Evolutionary conservation across 129 eudicot genomes (phyloP), one percentile per base, ranked within the genome.

Genomic region (Flaveria bidentis): DNA sequence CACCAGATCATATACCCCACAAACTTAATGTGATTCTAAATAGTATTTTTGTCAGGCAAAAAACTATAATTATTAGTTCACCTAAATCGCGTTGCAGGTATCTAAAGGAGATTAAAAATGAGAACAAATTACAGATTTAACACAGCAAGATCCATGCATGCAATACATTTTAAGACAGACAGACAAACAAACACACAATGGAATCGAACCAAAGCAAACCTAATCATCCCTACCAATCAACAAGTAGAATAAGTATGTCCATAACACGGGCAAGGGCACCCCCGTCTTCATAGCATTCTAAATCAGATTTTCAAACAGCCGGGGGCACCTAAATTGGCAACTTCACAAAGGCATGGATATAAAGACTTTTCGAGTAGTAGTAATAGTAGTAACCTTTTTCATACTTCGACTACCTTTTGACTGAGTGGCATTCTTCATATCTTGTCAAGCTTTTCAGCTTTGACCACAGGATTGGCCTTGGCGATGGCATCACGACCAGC

Each of bases 361-460:
- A 79, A 60, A 80, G 49, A 79, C 78, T 53, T 73, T 80, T 80
- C 56, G 44, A 71, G 82, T 76, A 77, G 28, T 65, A 17, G 55
- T 30, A n/a, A n/a, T n/a, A 64, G 50, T 16, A 64, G 50, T 28
- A 73, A 39, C 58, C 74, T 53, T 74, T 58, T 51, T 67, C 81
- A 73, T 77, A 85, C 69, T 58, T 80, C 16, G 75, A n/a, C 47
- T 67, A 65, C 76, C 72, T 46, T 44, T 52, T 65, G 65, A 47
- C 72, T 33, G 12, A 45, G 12, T 17, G 9, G 52, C 77, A 13
- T 47, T 67, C 62, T 53, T 86, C 81, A 90, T 79, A 90, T 82
- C 82, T 88, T 90, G 41, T 88, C 89, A 25, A 90, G 87, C 89
- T 90, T 90, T 72, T 86, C 86, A 16, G 96, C 93, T 74, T 85